phyloP scores from a whole-genome alignment of 139 green algal species.

The Choricystis sp. region DNA sequence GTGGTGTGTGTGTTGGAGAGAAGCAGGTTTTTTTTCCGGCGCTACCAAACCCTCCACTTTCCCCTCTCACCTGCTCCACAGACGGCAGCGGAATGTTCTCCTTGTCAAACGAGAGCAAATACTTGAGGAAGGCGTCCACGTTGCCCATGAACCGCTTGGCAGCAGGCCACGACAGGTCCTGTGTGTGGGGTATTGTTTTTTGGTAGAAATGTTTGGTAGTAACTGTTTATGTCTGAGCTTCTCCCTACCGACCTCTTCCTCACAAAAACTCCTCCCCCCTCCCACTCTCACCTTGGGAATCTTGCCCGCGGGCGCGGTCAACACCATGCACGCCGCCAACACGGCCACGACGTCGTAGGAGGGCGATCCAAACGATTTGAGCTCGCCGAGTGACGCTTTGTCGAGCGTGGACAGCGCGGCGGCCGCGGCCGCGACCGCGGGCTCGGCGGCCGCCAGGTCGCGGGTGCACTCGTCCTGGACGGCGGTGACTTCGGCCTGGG shows the following conservation, averaged over 20 bases:
- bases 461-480: slow-evolving; percentile 70
- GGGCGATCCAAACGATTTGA: slow-evolving; percentile 80
- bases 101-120: slow-evolving; percentile 76
- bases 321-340: slow-evolving; percentile 63
- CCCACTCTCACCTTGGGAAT: slow-evolving; percentile 42
- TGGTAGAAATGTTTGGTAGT: not conserved
- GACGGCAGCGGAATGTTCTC: slow-evolving; percentile 63
- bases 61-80: slow-evolving; percentile 30
- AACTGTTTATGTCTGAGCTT: not conserved
- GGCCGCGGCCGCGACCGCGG: slow-evolving; percentile 46
- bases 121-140: slow-evolving; percentile 74
- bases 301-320: slow-evolving; percentile 60
- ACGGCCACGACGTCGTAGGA: slow-evolving; percentile 65
- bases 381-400: slow-evolving; percentile 68
- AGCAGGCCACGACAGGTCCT: slow-evolving; percentile 65
- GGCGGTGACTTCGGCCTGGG: slow-evolving; percentile 40
- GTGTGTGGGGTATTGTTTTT: not conserved
- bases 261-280: not conserved
- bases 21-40: no score
- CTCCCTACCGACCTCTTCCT: not conserved
- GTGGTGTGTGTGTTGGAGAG: no score
- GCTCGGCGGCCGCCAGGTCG: slow-evolving; percentile 60
- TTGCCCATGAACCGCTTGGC: slow-evolving; percentile 85
- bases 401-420: slow-evolving; percentile 77
- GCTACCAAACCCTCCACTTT: no score